Conservation (phyloP, 108 stramenopile species). For the Cyclostephanos invisitatus region DNA sequence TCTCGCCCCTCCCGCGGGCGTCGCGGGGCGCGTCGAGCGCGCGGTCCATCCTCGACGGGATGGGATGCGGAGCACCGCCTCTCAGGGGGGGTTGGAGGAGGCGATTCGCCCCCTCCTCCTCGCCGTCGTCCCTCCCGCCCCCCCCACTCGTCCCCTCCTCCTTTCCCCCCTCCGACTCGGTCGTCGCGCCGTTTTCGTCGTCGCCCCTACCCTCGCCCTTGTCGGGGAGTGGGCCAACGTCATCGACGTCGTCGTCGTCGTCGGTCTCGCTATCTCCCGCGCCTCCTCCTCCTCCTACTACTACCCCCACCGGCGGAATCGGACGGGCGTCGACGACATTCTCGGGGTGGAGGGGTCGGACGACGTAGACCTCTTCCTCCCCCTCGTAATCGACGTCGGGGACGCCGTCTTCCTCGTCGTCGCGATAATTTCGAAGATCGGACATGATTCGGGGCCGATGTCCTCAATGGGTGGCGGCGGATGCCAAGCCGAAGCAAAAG, state of each 20-base stretch:
- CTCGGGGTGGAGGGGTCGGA: slow-evolving; percentile 7
- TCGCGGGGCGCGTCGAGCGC: slow-evolving; percentile 26
- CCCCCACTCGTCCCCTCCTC: neutral
- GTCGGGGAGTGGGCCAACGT: neutral
- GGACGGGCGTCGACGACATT: slow-evolving; percentile 10
- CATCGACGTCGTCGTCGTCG: neutral
- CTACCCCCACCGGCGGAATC: neutral
- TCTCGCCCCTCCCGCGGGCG: neutral
- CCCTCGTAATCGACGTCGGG: slow-evolving; percentile 53
- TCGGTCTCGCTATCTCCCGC: slow-evolving; percentile 16
- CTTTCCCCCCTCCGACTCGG: neutral
- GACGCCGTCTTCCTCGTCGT: slow-evolving; percentile 25
- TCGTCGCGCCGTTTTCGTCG: neutral
- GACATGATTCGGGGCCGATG: no score
- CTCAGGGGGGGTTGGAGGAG: neutral
- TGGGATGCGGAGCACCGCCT: neutral
- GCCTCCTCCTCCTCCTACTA: neutral
- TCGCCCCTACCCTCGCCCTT: neutral
- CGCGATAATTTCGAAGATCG: neutral
- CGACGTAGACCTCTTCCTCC: slow-evolving; percentile 22
- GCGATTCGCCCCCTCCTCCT: neutral
- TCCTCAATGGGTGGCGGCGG: no score
- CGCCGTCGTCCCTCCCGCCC: neutral
- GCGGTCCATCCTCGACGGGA: slow-evolving; percentile 17
- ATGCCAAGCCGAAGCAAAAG: no score